Evolutionary conservation across 352 stramenopile species (phyloP).

Genomic region (Phytophthora capsici): DNA sequence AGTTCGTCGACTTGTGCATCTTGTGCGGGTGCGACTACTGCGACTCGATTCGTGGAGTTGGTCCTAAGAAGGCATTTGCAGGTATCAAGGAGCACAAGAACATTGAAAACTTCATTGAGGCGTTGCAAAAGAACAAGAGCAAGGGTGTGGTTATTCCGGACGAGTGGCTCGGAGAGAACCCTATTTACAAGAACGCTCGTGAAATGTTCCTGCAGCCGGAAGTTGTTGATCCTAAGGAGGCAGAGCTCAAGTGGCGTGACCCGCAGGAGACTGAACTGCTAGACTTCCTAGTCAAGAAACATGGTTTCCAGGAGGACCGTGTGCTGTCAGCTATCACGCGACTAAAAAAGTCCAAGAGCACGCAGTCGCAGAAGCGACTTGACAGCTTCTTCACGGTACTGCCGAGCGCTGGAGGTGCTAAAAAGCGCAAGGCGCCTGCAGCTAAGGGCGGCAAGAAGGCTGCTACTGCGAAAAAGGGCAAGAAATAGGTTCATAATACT

Average conservation of each 20-base stretch:
- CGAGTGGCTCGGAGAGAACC: slow-evolving; percentile 86
- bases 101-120: slow-evolving; percentile 95
- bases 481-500: slow-evolving; percentile 57
- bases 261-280: slow-evolving; percentile 90
- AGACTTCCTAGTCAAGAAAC: slow-evolving; percentile 96
- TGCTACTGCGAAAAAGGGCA: slow-evolving; percentile 57
- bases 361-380: slow-evolving; percentile 96
- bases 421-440: slow-evolving; percentile 69
- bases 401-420: slow-evolving; percentile 44
- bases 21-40: slow-evolving; percentile 99
- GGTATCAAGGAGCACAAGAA: slow-evolving; percentile 96
- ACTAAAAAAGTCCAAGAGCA: slow-evolving; percentile 95
- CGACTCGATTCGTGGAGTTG: slow-evolving; percentile 97
- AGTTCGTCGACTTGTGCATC: slow-evolving; percentile 99
- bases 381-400: slow-evolving; percentile 96
- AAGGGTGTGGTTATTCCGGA: slow-evolving; percentile 86
- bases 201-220: slow-evolving; percentile 93
- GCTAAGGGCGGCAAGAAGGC: slow-evolving; percentile 45
- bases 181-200: slow-evolving; percentile 93
- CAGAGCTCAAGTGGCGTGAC: slow-evolving; percentile 96
- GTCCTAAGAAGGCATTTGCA: slow-evolving; percentile 97
- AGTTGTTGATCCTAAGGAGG: slow-evolving; percentile 60
- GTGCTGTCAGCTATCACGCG: slow-evolving; percentile 94
- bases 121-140: slow-evolving; percentile 87
- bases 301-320: slow-evolving; percentile 95